A percentile compares a stretch with the other conserved stretches of the same genome.
phyloP scores from a whole-genome alignment of 768 basidiomycete species.

The Serpula lacrymans region DNA sequence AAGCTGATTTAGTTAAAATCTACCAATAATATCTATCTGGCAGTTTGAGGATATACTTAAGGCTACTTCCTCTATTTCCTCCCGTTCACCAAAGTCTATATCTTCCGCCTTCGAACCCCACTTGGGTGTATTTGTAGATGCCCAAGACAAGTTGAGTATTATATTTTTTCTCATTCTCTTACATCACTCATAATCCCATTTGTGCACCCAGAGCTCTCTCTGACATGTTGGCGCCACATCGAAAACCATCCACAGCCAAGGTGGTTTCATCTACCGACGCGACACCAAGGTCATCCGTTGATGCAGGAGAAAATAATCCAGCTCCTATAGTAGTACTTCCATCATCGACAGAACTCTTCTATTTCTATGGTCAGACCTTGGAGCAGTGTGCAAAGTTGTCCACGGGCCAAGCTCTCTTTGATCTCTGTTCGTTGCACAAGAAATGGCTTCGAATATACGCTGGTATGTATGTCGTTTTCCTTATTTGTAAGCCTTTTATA shows the following conservation, averaged over 20 bases:
- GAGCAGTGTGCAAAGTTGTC: constrained; percentile 93
- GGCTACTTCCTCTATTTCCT: constrained; percentile 45
- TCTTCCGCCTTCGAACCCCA: constrained; percentile 91
- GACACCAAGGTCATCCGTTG: constrained; percentile 35
- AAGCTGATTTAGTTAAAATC: constrained; percentile 1
- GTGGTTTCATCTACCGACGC: constrained; percentile 69
- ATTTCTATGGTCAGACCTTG: constrained; percentile 92
- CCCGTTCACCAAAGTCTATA: constrained; percentile 60
- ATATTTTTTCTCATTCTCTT: not conserved
- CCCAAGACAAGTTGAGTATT: constrained; percentile 74
- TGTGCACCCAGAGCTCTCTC: constrained; percentile 60
- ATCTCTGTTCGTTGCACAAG: constrained; percentile 76
- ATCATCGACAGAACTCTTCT: constrained; percentile 95
- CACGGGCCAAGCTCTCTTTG: constrained; percentile 78
- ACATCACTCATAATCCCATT: not conserved
- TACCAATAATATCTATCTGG: not conserved
- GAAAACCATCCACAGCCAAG: constrained; percentile 49
- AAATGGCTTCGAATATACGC: constrained; percentile 96
- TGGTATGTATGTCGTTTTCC: constrained; percentile 43
- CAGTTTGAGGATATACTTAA: constrained; percentile 68
- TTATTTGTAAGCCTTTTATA: constrained; percentile 6
- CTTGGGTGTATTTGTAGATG: constrained; percentile 91
- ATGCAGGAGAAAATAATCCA: constrained; percentile 40
- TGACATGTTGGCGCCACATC: constrained; percentile 87
- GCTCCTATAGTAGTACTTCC: constrained; percentile 72